Conservation (phyloP, 306 rosid genomes). For the Trichosanthes cucumerina region DNA sequence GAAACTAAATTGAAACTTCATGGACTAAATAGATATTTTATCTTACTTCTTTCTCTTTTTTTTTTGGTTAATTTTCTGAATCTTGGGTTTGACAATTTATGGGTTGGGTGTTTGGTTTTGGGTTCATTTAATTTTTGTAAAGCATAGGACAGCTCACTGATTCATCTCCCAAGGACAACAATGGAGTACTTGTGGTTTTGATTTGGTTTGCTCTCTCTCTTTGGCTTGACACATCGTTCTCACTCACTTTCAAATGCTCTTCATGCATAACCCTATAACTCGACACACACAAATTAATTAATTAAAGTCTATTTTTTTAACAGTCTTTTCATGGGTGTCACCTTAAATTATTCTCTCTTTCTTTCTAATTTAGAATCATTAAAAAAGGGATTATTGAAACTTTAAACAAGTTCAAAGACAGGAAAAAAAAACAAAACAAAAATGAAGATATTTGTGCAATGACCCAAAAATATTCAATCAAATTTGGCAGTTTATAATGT, state of each 20-base stretch:
- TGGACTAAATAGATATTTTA: too few species aligned
- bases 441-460: background rate
- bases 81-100: background rate
- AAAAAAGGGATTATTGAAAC: too few species aligned
- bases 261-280: background rate
- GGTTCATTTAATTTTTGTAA: background rate
- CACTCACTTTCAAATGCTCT: background rate
- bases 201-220: background rate
- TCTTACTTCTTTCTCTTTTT: too few species aligned
- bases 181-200: background rate
- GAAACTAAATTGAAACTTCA: too few species aligned
- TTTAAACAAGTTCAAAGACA: too few species aligned
- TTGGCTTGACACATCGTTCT: background rate
- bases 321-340: background rate
- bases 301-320: background rate
- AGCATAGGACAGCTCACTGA: background rate
- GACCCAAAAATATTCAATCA: too few species aligned
- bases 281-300: background rate
- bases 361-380: too few species aligned
- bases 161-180: slow-evolving; percentile 3
- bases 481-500: background rate
- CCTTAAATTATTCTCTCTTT: background rate
- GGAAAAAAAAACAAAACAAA: too few species aligned
- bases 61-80: too few species aligned
- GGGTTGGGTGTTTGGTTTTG: background rate